A percentile compares a stretch with the other conserved stretches of the same genome.
phyloP scores from a whole-genome alignment of 371 early-diverging fungal species.

The Mortierella sp. region DNA sequence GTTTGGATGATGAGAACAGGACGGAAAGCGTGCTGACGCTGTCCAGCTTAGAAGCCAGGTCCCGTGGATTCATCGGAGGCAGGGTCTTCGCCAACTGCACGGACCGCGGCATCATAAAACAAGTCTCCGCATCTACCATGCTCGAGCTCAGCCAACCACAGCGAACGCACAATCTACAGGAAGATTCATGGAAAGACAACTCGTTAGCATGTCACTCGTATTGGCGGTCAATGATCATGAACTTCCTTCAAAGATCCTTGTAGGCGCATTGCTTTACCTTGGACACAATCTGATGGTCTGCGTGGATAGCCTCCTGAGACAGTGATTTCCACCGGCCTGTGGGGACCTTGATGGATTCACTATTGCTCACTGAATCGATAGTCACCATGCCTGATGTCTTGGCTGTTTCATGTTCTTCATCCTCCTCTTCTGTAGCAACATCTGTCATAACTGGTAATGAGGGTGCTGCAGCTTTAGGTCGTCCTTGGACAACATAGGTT shows the following conservation, averaged over 20 bases:
- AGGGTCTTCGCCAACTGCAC: slow-evolving; percentile 37
- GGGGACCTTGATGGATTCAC: neutral
- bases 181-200: neutral
- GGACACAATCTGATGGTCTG: slow-evolving; percentile 33
- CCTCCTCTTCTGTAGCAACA: neutral
- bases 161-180: slow-evolving; percentile 32
- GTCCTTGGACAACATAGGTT: slow-evolving; percentile 40
- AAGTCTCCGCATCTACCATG: slow-evolving; percentile 30
- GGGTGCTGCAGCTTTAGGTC: slow-evolving; percentile 17
- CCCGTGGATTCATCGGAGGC: slow-evolving; percentile 43
- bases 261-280: slow-evolving; percentile 23
- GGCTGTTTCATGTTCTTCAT: slow-evolving; percentile 4
- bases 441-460: slow-evolving; percentile 16
- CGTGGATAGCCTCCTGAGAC: slow-evolving; percentile 32
- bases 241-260: neutral
- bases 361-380: slow-evolving; percentile 7
- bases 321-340: slow-evolving; percentile 24
- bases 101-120: slow-evolving; percentile 34
- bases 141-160: slow-evolving; percentile 38
- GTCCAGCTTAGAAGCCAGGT: slow-evolving; percentile 34
- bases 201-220: no score
- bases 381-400: slow-evolving; percentile 2
- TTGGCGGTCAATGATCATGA: no score
- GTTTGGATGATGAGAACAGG: no score
- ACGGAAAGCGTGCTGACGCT: no score